These are phyloP conservation scores for Chaetoceros muelleri DNA, from an alignment of 108 stramenopile genomes.

Conservation along the genomic window DNA sequence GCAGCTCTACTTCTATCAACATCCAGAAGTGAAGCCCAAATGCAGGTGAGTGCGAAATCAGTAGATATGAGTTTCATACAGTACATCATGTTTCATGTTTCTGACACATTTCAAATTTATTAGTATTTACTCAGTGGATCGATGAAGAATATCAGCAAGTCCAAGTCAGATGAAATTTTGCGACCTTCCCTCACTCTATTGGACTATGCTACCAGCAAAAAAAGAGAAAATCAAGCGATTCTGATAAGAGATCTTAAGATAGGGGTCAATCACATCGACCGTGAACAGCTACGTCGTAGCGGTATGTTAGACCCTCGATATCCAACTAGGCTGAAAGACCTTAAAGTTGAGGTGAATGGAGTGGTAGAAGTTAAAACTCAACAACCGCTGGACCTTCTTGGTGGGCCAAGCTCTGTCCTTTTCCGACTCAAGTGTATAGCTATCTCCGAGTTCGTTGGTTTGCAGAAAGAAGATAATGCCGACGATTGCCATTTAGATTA, in stretches of 20 bases:
- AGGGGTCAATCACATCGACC: conserved; percentile 73
- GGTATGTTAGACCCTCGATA: conserved; percentile 60
- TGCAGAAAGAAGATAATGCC: conserved; percentile 25
- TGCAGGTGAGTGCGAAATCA: conserved; percentile 12
- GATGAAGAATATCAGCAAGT: conserved; percentile 65
- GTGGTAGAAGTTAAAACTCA: conserved; percentile 54
- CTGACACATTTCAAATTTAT: no score
- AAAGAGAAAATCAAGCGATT: conserved; percentile 42
- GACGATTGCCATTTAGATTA: conserved; percentile 4
- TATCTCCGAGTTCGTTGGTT: conserved; percentile 34
- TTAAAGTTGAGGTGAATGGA: conserved; percentile 44
- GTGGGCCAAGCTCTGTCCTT: conserved; percentile 25
- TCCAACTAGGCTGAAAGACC: conserved; percentile 46
- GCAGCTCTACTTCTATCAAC: conserved; percentile 70
- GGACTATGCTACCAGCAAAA: conserved; percentile 43
- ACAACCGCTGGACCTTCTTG: conserved; percentile 18
- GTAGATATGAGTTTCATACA: no score
- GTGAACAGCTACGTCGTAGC: conserved; percentile 69
- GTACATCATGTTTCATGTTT: no score
- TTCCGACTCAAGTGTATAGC: conserved; percentile 69
- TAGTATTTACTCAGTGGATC: no score
- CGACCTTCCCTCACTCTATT: conserved; percentile 55
- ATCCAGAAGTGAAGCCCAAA: conserved; percentile 64
- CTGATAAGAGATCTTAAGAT: conserved; percentile 68
- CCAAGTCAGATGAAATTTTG: conserved; percentile 51